phyloP scores from a whole-genome alignment of 1,284 basidiomycete genomes.

The Entoloma clypeatum region DNA sequence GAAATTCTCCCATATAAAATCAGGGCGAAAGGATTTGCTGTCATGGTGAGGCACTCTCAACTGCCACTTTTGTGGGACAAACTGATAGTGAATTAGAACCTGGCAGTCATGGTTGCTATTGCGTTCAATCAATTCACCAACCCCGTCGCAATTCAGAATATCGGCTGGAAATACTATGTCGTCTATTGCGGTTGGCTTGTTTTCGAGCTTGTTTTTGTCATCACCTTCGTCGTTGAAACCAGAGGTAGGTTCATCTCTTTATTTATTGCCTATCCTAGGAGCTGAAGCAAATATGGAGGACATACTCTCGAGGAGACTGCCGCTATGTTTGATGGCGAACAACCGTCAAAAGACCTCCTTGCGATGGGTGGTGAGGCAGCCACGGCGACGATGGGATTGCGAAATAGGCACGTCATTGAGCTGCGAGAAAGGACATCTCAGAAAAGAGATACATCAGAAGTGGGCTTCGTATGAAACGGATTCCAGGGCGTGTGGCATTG shows the following conservation, averaged over 20 bases:
- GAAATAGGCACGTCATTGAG: conserved; percentile 11
- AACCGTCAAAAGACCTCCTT: conserved; percentile 41
- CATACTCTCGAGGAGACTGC: conserved; percentile 67
- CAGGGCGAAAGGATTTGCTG: conserved; percentile 63
- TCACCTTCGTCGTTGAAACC: conserved; percentile 59
- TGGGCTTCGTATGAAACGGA: conserved; percentile 7
- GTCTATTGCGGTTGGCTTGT: conserved; percentile 61
- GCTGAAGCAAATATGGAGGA: conserved; percentile 29
- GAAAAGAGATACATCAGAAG: conserved; percentile 5
- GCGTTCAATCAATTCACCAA: conserved; percentile 75
- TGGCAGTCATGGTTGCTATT: conserved; percentile 51
- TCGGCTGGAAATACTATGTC: conserved; percentile 69
- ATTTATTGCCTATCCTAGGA: not conserved
- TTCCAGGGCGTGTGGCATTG: conserved; percentile 10
- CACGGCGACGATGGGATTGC: conserved; percentile 39
- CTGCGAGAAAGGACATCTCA: conserved; percentile 16
- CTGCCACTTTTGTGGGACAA: not conserved
- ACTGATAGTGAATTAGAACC: conserved; percentile 39
- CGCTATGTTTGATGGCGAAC: conserved; percentile 57
- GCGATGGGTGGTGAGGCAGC: conserved; percentile 50
- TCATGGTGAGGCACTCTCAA: conserved; percentile 48
- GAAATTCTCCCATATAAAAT: conserved; percentile 69
- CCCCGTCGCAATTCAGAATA: conserved; percentile 61
- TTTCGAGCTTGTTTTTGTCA: conserved; percentile 54
- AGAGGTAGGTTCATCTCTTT: conserved; percentile 35